Conservation (phyloP, 2,329 filamentous ascomycete species). For the Hypoxylon sp. region DNA sequence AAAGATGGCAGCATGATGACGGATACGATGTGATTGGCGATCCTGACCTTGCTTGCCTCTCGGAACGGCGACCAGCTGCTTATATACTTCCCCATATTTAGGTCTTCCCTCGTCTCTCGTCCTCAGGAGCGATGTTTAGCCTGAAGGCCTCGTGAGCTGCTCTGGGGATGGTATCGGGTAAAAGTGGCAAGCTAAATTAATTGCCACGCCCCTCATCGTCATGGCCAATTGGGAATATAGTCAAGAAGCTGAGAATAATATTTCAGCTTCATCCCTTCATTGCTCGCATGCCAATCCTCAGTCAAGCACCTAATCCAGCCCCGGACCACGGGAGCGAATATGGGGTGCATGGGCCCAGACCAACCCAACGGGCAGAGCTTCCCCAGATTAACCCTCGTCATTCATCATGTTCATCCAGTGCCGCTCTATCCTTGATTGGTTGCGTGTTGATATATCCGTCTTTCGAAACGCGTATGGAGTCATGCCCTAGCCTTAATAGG, state of each 20-base stretch:
- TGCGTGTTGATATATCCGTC: not conserved
- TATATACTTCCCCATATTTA: conserved; percentile 23
- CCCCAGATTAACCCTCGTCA: not conserved
- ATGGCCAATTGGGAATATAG: conserved; percentile 34
- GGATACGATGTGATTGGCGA: conserved; percentile 5
- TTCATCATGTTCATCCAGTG: not conserved
- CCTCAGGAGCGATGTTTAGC: conserved; percentile 35
- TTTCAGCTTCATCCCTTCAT: conserved; percentile 3
- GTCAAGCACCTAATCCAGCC: conserved; percentile 22
- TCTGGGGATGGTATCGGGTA: conserved; percentile 32
- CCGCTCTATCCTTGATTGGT: not conserved
- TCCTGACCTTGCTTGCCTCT: not conserved
- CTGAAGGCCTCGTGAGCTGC: conserved; percentile 39
- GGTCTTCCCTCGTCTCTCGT: conserved; percentile 5
- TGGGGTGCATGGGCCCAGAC: conserved; percentile 33
- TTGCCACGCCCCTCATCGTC: conserved; percentile 29
- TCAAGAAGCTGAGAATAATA: conserved; percentile 8
- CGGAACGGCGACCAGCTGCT: not conserved
- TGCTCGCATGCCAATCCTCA: conserved; percentile 4
- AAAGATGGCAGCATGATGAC: conserved; percentile 38
- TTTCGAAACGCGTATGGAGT: not conserved
- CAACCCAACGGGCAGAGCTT: not conserved
- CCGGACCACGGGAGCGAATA: conserved; percentile 37
- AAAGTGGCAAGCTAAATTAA: conserved; percentile 33
- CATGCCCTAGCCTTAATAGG: not conserved